phyloP scores from a whole-genome alignment of 345 rosid genomes.

The Reutealis trisperma region DNA sequence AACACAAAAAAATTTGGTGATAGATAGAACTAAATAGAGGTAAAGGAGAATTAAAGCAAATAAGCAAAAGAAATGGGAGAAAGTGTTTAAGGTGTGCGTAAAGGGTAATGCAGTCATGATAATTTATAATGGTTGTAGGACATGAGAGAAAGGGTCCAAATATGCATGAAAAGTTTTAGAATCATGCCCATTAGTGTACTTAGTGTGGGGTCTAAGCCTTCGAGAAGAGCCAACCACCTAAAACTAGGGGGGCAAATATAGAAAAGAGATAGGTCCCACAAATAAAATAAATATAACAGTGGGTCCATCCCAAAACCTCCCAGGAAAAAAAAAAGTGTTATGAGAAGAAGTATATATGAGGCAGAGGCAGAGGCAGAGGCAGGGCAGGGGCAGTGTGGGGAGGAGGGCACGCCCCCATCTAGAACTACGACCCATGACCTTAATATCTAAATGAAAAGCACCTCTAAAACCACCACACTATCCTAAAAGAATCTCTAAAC shows the following conservation, averaged over 20 bases:
- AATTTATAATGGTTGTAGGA: conserved; percentile 79
- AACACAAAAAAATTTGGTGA: background rate
- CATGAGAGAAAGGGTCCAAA: conserved; percentile 27
- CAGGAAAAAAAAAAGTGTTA: background rate
- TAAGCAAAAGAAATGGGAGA: conserved; percentile 9
- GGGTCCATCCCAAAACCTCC: background rate
- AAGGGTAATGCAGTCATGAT: conserved; percentile 63
- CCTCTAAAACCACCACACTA: conserved; percentile 48
- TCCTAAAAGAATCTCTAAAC: conserved; percentile 10
- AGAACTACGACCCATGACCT: conserved; percentile 64
- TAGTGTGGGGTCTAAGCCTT: conserved; percentile 39
- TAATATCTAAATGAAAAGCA: conserved; percentile 55
- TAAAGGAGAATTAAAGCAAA: background rate
- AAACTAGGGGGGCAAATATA: conserved; percentile 15
- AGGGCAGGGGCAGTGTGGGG: too few relatives aligned
- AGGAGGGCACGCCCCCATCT: conserved; percentile 53
- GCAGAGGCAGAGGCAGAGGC: conserved; percentile 9
- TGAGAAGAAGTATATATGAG: conserved; percentile 7
- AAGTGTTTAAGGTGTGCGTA: conserved; percentile 28
- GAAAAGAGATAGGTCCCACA: conserved; percentile 30
- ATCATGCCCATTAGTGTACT: conserved; percentile 48
- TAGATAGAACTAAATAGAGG: background rate
- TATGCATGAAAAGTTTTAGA: conserved; percentile 49
- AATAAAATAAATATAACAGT: conserved; percentile 9
- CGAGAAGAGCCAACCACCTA: conserved; percentile 59